phyloP scores from a whole-genome alignment of 1,284 basidiomycete species.

The Xerocomus amazonicus region DNA sequence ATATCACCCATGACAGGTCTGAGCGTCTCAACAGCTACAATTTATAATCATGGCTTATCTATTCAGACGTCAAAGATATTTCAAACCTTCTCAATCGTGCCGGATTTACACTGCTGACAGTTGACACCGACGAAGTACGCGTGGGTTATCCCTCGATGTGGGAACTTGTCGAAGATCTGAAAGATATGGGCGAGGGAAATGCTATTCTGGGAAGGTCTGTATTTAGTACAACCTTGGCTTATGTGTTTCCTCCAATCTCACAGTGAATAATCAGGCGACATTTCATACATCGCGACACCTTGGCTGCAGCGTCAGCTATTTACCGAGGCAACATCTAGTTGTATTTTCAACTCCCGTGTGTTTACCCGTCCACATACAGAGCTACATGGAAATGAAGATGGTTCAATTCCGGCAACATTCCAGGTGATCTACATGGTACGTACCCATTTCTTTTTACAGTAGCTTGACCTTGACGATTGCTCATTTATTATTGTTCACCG shows the following conservation, averaged over 20 bases:
- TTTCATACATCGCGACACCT: constrained; percentile 79
- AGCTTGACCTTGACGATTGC: not conserved
- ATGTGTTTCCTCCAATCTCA: not conserved
- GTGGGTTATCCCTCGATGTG: constrained; percentile 94
- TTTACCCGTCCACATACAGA: constrained; percentile 43
- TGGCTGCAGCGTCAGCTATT: constrained; percentile 88
- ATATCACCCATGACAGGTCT: constrained; percentile 96
- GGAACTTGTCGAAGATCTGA: constrained; percentile 91
- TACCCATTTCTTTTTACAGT: constrained; percentile 8
- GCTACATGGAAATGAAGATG: constrained; percentile 81
- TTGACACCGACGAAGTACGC: constrained; percentile 92
- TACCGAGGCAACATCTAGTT: constrained; percentile 66
- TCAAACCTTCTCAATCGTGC: constrained; percentile 90
- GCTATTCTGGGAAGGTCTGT: constrained; percentile 77
- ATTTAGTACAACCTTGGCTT: constrained; percentile 9
- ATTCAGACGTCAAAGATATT: constrained; percentile 80
- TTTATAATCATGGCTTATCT: constrained; percentile 3
- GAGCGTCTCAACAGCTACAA: constrained; percentile 12
- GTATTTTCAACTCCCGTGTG: not conserved
- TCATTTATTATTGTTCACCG: constrained; percentile 3
- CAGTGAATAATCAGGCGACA: constrained; percentile 46
- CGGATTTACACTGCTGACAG: constrained; percentile 91
- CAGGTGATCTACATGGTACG: constrained; percentile 91
- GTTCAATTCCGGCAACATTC: constrained; percentile 90
- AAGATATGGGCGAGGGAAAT: constrained; percentile 96